These are phyloP conservation scores for Gossypium rotundifolium DNA, from an alignment of 345 rosid genomes.

Conservation along the genomic window DNA sequence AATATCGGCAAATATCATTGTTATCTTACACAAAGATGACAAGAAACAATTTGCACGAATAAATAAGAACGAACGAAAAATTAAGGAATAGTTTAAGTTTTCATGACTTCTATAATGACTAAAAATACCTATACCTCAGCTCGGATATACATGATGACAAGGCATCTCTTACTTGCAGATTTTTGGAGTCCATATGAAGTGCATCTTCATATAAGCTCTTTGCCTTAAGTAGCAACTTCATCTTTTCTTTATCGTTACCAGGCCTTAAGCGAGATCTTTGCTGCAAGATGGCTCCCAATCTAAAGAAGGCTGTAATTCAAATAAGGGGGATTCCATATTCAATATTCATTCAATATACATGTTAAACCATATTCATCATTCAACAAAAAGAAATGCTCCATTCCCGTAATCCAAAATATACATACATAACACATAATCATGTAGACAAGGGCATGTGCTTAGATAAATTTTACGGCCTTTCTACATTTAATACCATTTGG, in stretches of 20 bases:
- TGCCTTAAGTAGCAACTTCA: slow-evolving; percentile 57
- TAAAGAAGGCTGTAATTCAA: slow-evolving; percentile 46
- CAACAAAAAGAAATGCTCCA: background rate
- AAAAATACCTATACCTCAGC: slow-evolving; percentile 31
- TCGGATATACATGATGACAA: slow-evolving; percentile 49
- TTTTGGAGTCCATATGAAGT: slow-evolving; percentile 46
- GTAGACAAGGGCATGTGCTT: background rate
- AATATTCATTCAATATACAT: background rate
- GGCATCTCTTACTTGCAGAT: slow-evolving; percentile 49
- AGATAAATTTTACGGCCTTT: background rate
- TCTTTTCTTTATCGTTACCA: slow-evolving; percentile 43
- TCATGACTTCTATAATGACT: background rate
- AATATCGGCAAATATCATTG: background rate
- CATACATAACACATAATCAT: background rate
- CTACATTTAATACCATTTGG: background rate
- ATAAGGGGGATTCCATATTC: background rate
- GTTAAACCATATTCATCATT: background rate
- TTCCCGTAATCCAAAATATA: background rate
- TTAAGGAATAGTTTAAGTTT: background rate
- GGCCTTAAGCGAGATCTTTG: slow-evolving; percentile 61
- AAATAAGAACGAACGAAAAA: background rate
- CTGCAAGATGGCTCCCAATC: slow-evolving; percentile 67
- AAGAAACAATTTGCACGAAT: background rate
- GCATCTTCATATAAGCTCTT: slow-evolving; percentile 64
- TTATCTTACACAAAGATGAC: background rate